Base-by-base conservation (phyloP, 306 rosid species). In the Sechiopsis laciniata region DNA sequence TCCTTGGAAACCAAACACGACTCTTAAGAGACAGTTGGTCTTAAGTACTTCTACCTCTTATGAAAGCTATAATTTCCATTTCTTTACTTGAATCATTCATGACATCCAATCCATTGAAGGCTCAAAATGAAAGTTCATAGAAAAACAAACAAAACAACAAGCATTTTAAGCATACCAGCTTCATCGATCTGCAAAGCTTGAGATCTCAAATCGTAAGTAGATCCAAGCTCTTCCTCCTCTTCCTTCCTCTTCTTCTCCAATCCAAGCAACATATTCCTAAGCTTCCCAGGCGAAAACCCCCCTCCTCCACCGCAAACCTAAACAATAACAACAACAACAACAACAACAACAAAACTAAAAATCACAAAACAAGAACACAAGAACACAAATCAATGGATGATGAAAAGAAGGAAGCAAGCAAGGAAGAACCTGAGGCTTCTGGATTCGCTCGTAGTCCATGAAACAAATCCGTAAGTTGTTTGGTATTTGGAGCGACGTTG, bases 381-480 rank as follows among this genome's bases (percentile, higher is more conserved):
- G n/a, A 2, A 53, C 7, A 15, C 0, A 54, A 54, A 54, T 1
- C 21, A 54, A 22, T 58, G 16, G 16, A 79, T 29, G 64, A 75
- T 42, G 52, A 21, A 13, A 76, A 77, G 71, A 15, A 46, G 29
- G 22, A 75, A 66, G 60, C 56, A 76, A 48, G 35, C 45, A 60
- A 21, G 67, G 21, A 80, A 69, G 37, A 72, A 92, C 94, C 97
- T 86, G 97, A 78, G 97, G 88, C 82, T 94, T 90, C 76, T 85
- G 96, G 89, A 94, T 94, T 94, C 96, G 86, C 80, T 90, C 90
- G 75, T 94, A 94, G 65, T 90, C 98, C 98, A 94, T 94, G 42
- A 14, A 66, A 74, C 2, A 7, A 60, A 60, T 16, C 24, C 16
- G 26, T 8, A 10, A 2, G 56, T 51, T 16, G 21, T 7, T 45